Base-by-base conservation (phyloP, 1,284 basidiomycete species). In the Laetiporus sulphureus region DNA sequence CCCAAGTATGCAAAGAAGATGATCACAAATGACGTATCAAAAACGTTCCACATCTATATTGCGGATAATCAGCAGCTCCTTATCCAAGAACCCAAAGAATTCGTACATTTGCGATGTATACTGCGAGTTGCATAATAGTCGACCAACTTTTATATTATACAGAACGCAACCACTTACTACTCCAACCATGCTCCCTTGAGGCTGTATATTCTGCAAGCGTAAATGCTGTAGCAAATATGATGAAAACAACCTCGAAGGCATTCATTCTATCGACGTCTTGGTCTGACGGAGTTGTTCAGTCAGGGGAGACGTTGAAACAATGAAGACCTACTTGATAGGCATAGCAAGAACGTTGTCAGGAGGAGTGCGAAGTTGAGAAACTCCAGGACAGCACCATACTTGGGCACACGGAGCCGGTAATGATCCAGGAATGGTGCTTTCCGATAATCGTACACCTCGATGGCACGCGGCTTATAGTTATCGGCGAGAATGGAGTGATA, bases 11-110 rank as follows among this genome's bases (percentile, higher is more conserved):
- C 66, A 18, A 88, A 52, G 61, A 88, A 91, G 33, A 93, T 72
- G 25, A 75, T 48, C 38, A 91, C 73, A 61, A 90, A 92, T 0
- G 77, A 68, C 4, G 87, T 76, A 57, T 93, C 91, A 51, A 93
- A 91, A 1, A 80, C 81, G 57, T 91, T 93, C 90, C 90, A 93
- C 59, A 89, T 79, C 82, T 84, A 43, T 23, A 50, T 63, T n/a
- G n/a, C n/a, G n/a, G n/a, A n/a, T n/a, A n/a, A n/a, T n/a, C n/a
- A n/a, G n/a, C n/a, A n/a, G n/a, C n/a, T n/a, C n/a, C n/a, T n/a
- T n/a, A n/a, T n/a, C n/a, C n/a, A n/a, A n/a, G n/a, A n/a, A n/a
- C n/a, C n/a, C 15, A 22, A 4, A 12, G n/a, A 18, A 13, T 11
- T 15, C 36, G 54, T 57, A 87, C 88, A 57, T 87, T 90, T 16